phyloP scores from a whole-genome alignment of 768 basidiomycete genomes.

The Saitozyma podzolica region DNA sequence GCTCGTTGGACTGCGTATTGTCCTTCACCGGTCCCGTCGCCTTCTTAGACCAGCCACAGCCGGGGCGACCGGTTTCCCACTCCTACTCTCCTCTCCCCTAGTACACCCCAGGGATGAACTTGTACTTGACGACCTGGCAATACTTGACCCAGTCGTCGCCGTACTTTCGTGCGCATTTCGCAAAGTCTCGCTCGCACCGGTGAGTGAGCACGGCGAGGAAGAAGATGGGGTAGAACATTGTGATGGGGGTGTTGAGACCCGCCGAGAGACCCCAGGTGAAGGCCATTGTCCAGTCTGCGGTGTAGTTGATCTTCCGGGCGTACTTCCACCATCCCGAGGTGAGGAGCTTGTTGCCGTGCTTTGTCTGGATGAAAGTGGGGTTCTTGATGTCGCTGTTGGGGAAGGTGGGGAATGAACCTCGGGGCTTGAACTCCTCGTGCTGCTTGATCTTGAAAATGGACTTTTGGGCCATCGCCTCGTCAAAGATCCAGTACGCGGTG shows the following conservation, averaged over 20 bases:
- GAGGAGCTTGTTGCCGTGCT: constrained; percentile 88
- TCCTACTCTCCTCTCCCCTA: constrained; percentile 50
- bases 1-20: no score
- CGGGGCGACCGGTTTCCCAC: no score
- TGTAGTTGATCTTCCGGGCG: constrained; percentile 96
- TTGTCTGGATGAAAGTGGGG: constrained; percentile 88
- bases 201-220: constrained; percentile 91
- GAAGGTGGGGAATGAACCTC: constrained; percentile 91
- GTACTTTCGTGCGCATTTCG: constrained; percentile 86
- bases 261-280: constrained; percentile 92
- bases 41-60: no score
- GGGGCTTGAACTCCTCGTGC: constrained; percentile 78
- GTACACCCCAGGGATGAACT: constrained; percentile 85
- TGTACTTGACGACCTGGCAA: constrained; percentile 81
- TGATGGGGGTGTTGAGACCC: constrained; percentile 86
- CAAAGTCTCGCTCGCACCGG: constrained; percentile 89
- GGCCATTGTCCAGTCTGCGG: constrained; percentile 87
- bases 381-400: constrained; percentile 79
- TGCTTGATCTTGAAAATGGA: constrained; percentile 95
- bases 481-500: constrained; percentile 86
- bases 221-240: constrained; percentile 91
- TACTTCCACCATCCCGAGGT: constrained; percentile 93
- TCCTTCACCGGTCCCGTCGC: no score
- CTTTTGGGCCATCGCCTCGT: constrained; percentile 94
- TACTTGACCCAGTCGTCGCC: constrained; percentile 93